Conservation (phyloP, 768 basidiomycete genomes). For the Leucocoprinus birnbaumii region DNA sequence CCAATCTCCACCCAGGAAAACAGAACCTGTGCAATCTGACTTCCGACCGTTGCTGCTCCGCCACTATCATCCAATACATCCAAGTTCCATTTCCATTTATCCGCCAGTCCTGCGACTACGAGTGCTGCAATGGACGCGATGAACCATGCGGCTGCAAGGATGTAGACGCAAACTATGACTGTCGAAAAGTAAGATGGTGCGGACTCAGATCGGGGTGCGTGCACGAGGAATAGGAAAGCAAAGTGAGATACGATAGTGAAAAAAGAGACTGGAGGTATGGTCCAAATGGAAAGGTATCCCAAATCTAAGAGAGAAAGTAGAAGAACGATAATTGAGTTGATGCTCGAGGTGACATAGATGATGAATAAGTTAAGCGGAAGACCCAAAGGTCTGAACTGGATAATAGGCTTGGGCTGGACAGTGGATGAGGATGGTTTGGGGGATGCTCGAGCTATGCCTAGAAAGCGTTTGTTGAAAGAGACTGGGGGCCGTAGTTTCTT, state of each 20-base stretch:
- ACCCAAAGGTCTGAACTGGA: background rate
- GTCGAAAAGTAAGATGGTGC: conserved; percentile 1
- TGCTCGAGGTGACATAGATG: background rate
- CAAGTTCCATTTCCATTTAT: background rate
- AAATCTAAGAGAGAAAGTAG: background rate
- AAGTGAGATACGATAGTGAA: background rate
- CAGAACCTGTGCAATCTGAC: background rate
- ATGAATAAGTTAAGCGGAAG: background rate
- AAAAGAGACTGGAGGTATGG: conserved; percentile 1
- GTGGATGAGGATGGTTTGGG: background rate
- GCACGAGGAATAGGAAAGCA: background rate
- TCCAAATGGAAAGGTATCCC: conserved; percentile 4
- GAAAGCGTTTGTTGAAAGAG: background rate
- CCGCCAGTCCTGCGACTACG: background rate
- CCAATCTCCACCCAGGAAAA: background rate
- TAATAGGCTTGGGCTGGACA: background rate
- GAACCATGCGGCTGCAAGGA: conserved; percentile 4
- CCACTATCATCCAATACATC: background rate
- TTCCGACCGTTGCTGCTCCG: background rate
- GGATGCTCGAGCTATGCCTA: background rate
- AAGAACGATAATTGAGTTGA: background rate
- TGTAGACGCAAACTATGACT: background rate
- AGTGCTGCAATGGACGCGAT: conserved; percentile 1
- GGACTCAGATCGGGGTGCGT: background rate
- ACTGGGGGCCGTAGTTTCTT: background rate